phyloP scores from a whole-genome alignment of 805 yeast genomes.

The Starmerella lactis-condensi region DNA sequence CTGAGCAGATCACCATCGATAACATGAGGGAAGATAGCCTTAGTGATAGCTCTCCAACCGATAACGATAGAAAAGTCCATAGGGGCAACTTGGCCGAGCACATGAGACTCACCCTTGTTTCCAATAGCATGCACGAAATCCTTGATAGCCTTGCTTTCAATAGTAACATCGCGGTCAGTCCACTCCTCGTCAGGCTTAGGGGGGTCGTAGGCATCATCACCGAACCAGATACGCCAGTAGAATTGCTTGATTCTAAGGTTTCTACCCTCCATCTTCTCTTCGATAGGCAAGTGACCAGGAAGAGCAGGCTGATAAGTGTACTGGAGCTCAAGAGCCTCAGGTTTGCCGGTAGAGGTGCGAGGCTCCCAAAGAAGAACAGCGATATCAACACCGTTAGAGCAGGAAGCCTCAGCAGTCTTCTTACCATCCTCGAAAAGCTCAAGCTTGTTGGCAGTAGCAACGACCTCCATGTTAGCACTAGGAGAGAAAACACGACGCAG shows the following conservation, averaged over 20 bases:
- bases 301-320: slow-evolving; percentile 65
- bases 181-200: slow-evolving; percentile 46
- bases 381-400: slow-evolving; percentile 35
- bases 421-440: slow-evolving; percentile 62
- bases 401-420: slow-evolving; percentile 40
- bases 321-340: slow-evolving; percentile 58
- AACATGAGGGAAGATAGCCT: slow-evolving; percentile 89
- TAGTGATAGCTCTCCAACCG: slow-evolving; percentile 96
- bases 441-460: slow-evolving; percentile 37
- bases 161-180: slow-evolving; percentile 42
- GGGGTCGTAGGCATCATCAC: slow-evolving; percentile 35
- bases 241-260: slow-evolving; percentile 83
- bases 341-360: slow-evolving; percentile 60
- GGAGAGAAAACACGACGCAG: slow-evolving; percentile 68
- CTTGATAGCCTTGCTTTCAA: slow-evolving; percentile 59
- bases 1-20: slow-evolving; percentile 93
- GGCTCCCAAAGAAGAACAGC: slow-evolving; percentile 63
- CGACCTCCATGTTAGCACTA: slow-evolving; percentile 40
- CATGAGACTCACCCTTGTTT: slow-evolving; percentile 90
- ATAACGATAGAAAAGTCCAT: slow-evolving; percentile 98
- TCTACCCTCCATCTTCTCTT: slow-evolving; percentile 77
- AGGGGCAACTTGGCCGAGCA: slow-evolving; percentile 68
- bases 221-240: slow-evolving; percentile 97
- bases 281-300: slow-evolving; percentile 81
- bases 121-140: slow-evolving; percentile 96